Evolutionary conservation across 2,329 filamentous ascomycete species (phyloP).

Genomic region (Metarhizium brunneum): DNA sequence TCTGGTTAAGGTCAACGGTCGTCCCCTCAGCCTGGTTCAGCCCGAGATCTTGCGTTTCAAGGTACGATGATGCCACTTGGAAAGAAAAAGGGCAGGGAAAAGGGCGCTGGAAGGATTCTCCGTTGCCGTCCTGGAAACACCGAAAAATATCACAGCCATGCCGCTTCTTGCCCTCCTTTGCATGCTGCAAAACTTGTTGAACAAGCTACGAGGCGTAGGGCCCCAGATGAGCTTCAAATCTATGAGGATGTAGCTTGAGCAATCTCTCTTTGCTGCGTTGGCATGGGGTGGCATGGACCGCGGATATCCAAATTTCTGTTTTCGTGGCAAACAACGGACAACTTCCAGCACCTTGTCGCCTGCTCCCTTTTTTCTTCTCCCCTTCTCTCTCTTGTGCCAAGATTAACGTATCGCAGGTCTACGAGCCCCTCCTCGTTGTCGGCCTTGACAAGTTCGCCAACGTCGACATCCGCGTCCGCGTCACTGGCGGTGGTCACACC

Average conservation of each 20-base stretch:
- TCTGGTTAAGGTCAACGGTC: conserved; percentile 98
- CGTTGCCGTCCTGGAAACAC: too few relatives aligned
- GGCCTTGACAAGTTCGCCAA: conserved; percentile 95
- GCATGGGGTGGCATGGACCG: too few relatives aligned
- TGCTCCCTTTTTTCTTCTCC: background rate
- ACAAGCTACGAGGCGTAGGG: too few relatives aligned
- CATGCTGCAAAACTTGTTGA: too few relatives aligned
- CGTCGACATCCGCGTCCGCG: conserved; percentile 96
- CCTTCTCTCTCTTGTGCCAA: background rate
- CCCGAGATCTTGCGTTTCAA: conserved; percentile 98
- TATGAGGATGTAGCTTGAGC: too few relatives aligned
- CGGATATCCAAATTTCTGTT: too few relatives aligned
- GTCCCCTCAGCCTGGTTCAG: conserved; percentile 87
- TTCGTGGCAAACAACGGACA: background rate
- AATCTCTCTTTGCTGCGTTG: too few relatives aligned
- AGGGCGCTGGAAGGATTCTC: too few relatives aligned
- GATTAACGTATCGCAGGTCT: conserved; percentile 52
- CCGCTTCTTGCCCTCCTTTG: too few relatives aligned
- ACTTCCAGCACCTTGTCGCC: background rate
- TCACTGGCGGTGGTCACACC: conserved; percentile 94
- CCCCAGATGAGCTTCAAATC: too few relatives aligned
- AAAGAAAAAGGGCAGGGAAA: too few relatives aligned
- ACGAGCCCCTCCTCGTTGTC: conserved; percentile 96
- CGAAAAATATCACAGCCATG: background rate
- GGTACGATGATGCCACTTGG: conserved; percentile 38